A percentile compares a stretch with the other conserved stretches of the same genome.
These are phyloP conservation scores for Hibiscus syriacus DNA, from an alignment of 345 rosid species.

Conservation along the genomic window DNA sequence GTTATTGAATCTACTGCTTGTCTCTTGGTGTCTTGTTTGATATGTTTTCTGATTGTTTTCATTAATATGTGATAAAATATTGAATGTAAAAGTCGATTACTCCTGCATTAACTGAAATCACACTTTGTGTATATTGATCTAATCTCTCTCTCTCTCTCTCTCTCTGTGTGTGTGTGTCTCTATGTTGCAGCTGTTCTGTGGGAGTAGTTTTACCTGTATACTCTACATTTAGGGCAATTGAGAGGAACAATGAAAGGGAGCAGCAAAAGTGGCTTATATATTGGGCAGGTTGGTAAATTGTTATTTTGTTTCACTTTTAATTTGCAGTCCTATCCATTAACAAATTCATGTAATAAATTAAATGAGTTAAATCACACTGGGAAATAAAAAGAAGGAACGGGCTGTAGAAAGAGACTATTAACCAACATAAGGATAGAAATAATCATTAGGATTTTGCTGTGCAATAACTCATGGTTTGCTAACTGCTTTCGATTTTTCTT, in stretches of 20 bases:
- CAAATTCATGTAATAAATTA: neutral
- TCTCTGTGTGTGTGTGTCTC: neutral
- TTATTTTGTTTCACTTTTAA: neutral
- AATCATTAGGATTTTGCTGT: neutral
- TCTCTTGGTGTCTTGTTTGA: neutral
- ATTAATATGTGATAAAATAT: neutral
- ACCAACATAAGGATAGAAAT: neutral
- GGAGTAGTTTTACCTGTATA: conserved; percentile 39
- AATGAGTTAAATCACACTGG: neutral
- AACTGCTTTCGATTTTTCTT: neutral
- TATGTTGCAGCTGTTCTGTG: conserved; percentile 31
- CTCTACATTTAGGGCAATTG: conserved; percentile 45
- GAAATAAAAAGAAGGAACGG: neutral
- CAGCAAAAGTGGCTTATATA: conserved; percentile 33
- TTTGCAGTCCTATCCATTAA: neutral
- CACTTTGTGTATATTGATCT: neutral
- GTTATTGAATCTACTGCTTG: neutral
- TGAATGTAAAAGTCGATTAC: neutral
- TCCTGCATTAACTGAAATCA: neutral
- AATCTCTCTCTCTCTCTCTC: neutral
- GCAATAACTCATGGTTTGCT: neutral
- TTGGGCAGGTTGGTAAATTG: conserved; percentile 30
- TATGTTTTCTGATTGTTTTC: neutral
- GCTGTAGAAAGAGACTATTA: neutral
- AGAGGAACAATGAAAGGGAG: conserved; percentile 24